Evolutionary conservation across 768 basidiomycete species (phyloP), one percentile per base, ranked within the genome.

Genomic region (Rhodocollybia butyracea): DNA sequence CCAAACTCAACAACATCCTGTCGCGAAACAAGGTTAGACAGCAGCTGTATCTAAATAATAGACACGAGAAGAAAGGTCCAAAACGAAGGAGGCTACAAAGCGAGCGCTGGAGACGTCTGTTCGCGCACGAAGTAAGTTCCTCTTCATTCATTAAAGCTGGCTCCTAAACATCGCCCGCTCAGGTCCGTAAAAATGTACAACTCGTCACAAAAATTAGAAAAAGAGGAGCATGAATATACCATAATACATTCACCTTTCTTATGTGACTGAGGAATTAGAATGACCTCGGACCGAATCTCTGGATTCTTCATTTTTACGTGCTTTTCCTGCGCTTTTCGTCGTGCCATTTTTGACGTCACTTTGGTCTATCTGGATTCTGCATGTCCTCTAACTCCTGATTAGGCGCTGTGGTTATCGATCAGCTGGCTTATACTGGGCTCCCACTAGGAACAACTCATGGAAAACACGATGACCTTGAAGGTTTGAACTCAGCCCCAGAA

Each of bases 141-240:
- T 53, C 30, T 40, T 41, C 32, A 54, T 64, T 30, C 17, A 13
- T n/a, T 39, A 61, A 46, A 51, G 36, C 57, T 47, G 42, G 40
- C 50, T 61, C 57, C 55, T 56, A 55, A 51, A 57, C 59, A 31
- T 57, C 21, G 6, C 21, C 17, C 21, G 56, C 60, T n/a, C 63
- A 93, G 91, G 90, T 93, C 58, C 82, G 91, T 69, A 82, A 83
- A 74, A 92, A 89, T 73, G 88, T 92, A 34, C 82, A 88, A 64
- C 72, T 93, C 31, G 91, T 92, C 60, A 79, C 81, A 58, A 84
- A 84, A 70, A 92, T 92, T 64, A 85, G 88, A 63, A 80, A 80
- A 58, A 82, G 89, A 59, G 88, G 89, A 63, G 84, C 83, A 64
- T 91, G 72, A 71, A 43, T 15, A n/a, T 26, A 24, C 26, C 15